These are phyloP conservation scores for Hyaloscypha hepaticicola DNA, from an alignment of 495 filamentous ascomycete genomes.

Conservation along the genomic window DNA sequence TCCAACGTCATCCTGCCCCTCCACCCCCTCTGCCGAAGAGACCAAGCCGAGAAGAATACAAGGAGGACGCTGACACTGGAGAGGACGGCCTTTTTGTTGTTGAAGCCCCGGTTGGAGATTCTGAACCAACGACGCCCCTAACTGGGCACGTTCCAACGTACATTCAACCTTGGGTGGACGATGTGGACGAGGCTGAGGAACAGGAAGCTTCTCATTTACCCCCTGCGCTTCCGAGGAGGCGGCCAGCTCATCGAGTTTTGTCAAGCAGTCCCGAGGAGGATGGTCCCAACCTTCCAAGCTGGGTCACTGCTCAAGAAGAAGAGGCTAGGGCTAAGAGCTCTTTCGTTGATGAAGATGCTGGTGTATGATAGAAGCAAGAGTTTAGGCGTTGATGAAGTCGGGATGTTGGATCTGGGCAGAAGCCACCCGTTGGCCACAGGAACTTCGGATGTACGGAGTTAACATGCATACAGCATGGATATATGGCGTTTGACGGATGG, in stretches of 20 bases:
- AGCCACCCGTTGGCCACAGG: too few species aligned
- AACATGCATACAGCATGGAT: not conserved
- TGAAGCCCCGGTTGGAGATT: constrained; percentile 53
- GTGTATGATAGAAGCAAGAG: constrained; percentile 13
- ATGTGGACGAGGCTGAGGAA: constrained; percentile 29
- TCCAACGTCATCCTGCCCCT: constrained; percentile 33
- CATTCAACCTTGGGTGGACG: constrained; percentile 46
- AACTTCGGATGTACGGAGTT: not conserved
- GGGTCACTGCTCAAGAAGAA: constrained; percentile 38
- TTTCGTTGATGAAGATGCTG: constrained; percentile 34
- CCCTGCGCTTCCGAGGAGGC: constrained; percentile 26
- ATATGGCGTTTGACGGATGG: not conserved
- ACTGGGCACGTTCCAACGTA: constrained; percentile 32
- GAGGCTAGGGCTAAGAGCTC: constrained; percentile 35
- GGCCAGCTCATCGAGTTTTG: constrained; percentile 22
- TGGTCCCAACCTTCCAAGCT: constrained; percentile 28
- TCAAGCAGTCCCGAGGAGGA: constrained; percentile 34
- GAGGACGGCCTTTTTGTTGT: constrained; percentile 59
- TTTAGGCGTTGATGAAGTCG: not conserved
- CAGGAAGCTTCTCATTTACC: not conserved
- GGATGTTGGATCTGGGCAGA: too few species aligned
- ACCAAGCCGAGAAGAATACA: constrained; percentile 29
- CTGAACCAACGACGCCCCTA: constrained; percentile 55
- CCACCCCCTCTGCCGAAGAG: constrained; percentile 41
- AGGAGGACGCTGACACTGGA: constrained; percentile 30